A percentile compares a stretch with the other conserved stretches of the same genome.
These are phyloP conservation scores for Puccinia novopanici DNA, from an alignment of 1,284 basidiomycete genomes.

Conservation along the genomic window DNA sequence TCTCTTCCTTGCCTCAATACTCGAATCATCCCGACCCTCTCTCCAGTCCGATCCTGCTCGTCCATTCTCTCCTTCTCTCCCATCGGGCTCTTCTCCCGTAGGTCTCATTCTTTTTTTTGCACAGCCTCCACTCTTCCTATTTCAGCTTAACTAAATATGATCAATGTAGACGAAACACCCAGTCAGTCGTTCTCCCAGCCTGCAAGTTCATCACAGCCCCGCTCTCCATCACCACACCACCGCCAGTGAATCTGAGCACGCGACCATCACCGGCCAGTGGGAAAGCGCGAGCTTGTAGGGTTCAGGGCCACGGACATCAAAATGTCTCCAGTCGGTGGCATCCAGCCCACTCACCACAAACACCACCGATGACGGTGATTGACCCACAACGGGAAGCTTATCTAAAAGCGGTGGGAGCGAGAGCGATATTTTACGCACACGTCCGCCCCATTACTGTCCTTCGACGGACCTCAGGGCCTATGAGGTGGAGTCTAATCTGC, in stretches of 20 bases:
- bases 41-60: not conserved
- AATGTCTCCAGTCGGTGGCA: too few species aligned
- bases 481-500: conserved; percentile 18
- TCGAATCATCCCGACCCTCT: not conserved
- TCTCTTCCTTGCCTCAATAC: not conserved
- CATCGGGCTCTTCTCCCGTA: not conserved
- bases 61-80: not conserved
- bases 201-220: not conserved
- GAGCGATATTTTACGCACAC: not conserved
- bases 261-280: not conserved
- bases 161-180: not conserved
- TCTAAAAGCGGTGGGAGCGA: conserved; percentile 24
- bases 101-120: not conserved
- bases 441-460: not conserved
- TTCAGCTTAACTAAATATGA: not conserved
- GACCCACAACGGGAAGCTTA: conserved; percentile 29
- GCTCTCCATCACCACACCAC: conserved; percentile 28
- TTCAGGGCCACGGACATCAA: too few species aligned
- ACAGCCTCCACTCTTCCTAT: not conserved
- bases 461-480: not conserved
- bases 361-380: conserved; percentile 22
- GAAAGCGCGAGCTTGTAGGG: not conserved
- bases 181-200: too few species aligned
- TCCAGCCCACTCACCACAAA: too few species aligned
- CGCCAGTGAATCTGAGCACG: conserved; percentile 29